phyloP scores from a whole-genome alignment of 768 basidiomycete species.

The Pleurotus platypus region DNA sequence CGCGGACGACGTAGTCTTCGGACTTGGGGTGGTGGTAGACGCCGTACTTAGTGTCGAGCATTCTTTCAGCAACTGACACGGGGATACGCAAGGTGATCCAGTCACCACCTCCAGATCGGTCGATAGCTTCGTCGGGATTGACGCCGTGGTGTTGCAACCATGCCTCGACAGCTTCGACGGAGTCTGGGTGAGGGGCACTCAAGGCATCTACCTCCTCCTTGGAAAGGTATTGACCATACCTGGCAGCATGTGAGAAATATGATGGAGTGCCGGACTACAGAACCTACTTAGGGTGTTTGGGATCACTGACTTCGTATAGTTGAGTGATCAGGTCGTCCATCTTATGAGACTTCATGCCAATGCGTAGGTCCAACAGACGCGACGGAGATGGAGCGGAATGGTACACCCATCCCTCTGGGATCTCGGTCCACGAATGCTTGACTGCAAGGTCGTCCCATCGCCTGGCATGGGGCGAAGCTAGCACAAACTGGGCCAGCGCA shows the following conservation, averaged over 20 bases:
- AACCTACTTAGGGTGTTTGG: conserved; percentile 40
- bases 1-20: conserved; percentile 44
- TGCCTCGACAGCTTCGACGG: conserved; percentile 48
- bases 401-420: conserved; percentile 48
- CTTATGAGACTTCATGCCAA: conserved; percentile 51
- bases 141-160: conserved; percentile 63
- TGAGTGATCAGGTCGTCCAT: conserved; percentile 45
- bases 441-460: conserved; percentile 11
- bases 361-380: conserved; percentile 50
- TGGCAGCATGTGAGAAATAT: conserved; percentile 7
- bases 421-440: conserved; percentile 13
- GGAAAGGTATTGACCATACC: conserved; percentile 52
- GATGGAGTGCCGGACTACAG: not conserved
- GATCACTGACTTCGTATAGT: conserved; percentile 55
- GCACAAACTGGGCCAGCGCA: conserved; percentile 8
- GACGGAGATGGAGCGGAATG: conserved; percentile 39
- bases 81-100: conserved; percentile 66
- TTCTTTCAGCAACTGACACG: conserved; percentile 54
- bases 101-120: conserved; percentile 57
- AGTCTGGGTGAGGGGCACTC: conserved; percentile 55
- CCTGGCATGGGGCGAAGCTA: conserved; percentile 9
- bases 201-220: conserved; percentile 65
- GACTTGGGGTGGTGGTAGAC: conserved; percentile 18
- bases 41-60: conserved; percentile 52
- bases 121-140: conserved; percentile 33